Conservation (phyloP, 1,284 basidiomycete genomes). For the Testicularia cyperi region DNA sequence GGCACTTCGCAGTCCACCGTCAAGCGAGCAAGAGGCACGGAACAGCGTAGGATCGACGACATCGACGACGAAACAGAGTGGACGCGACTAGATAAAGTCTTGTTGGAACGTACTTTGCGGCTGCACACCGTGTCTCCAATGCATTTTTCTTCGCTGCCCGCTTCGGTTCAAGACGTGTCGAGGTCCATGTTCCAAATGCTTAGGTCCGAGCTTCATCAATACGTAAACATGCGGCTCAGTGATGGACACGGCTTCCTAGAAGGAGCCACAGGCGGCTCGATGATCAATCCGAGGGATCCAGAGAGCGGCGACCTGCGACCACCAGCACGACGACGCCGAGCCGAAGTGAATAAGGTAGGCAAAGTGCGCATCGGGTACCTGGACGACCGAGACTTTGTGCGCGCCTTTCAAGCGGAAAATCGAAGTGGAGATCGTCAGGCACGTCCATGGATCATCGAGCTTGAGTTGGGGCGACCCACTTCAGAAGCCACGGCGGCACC, state of each 20-base stretch:
- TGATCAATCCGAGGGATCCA: constrained; percentile 18
- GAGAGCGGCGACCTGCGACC: constrained; percentile 28
- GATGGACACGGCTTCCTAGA: constrained; percentile 36
- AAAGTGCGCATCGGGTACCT: constrained; percentile 28
- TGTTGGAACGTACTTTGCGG: constrained; percentile 31
- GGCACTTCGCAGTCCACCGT: no score
- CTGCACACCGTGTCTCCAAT: constrained; percentile 32
- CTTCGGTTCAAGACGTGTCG: constrained; percentile 25
- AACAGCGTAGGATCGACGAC: no score
- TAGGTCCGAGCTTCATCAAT: constrained; percentile 18
- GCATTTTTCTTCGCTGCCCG: constrained; percentile 28
- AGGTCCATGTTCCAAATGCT: constrained; percentile 27
- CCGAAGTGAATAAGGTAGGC: constrained; percentile 26
- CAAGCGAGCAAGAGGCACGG: no score
- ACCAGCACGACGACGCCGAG: constrained; percentile 20
- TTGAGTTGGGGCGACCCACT: constrained; percentile 34
- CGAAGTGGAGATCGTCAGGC: constrained; percentile 9
- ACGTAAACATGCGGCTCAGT: constrained; percentile 37
- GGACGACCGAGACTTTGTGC: constrained; percentile 16
- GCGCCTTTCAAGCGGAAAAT: constrained; percentile 8
- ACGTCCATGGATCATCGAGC: constrained; percentile 30
- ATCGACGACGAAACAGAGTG: constrained; percentile 13
- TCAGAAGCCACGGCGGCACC: constrained; percentile 8
- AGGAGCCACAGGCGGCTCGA: constrained; percentile 4
- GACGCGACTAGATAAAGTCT: constrained; percentile 11